Evolutionary conservation across 1,284 basidiomycete species (phyloP), one percentile per base, ranked within the genome.

Genomic region (Heterobasidion annosum): DNA sequence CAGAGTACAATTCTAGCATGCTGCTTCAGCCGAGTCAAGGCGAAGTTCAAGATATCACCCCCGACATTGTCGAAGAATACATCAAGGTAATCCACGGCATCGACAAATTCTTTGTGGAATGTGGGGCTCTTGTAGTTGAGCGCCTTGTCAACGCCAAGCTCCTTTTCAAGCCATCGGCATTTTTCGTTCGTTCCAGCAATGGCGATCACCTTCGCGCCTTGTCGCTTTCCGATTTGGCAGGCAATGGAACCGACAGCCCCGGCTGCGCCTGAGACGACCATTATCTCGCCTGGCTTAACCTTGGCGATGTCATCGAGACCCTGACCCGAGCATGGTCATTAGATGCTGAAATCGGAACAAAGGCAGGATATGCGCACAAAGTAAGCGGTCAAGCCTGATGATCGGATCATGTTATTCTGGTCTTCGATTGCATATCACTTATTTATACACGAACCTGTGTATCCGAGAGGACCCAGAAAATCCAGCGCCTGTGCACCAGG

Each of bases 61-160:
- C 91, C 91, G 55, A 93, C 91, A 64, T 94, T 94, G 67, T 94
- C 92, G 65, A 93, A 94, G 70, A 77, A 91, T 4, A 90, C 85
- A 62, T 94, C 90, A 9, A 88, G 61, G 61, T 81, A 87, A 2
- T 82, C 82, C 48, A 85, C 74, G 10, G 64, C 67, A 35, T 75
- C 68, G 66, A 79, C 83, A 65, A 88, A 80, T 50, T 91, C 80
- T 40, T 80, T 67, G 56, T 70, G 72, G 34, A 50, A 57, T 13
- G 50, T 54, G 5, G 48, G 48, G 54, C 37, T 51, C 70, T 96
- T 97, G 74, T 98, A 97, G 68, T 97, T 90, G 65, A 97, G 72
- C 0, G 85, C 89, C 53, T 78, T 80, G 63, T 94, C 90, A 49
- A 90, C 85, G 15, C 91, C 91, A 32, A 96, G 69, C 54, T 92